Base-by-base conservation (phyloP, 371 early-diverging fungal genomes). In the Mycotypha africana region DNA sequence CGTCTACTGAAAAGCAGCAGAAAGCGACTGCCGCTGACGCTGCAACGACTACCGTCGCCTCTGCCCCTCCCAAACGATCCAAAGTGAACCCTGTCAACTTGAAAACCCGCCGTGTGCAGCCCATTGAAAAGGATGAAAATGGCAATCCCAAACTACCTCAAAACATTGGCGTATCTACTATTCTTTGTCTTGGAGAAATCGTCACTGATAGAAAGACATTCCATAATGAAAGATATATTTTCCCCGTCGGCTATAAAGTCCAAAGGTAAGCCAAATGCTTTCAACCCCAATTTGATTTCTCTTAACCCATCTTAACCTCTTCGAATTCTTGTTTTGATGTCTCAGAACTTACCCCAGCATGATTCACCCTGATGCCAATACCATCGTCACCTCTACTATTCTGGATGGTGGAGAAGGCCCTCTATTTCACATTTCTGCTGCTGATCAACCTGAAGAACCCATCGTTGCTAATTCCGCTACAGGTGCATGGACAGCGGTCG, bases 161-260 rank as follows among this genome's bases (percentile, higher is more conserved):
- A 35, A 78, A 83, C 40, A 74, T 90, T 16, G 95, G 93, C 11
- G 82, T 89, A n/a, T 63, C 91, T 15, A 90, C 89, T 2, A 71
- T 95, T 19, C 54, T 79, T 12, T 59, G 42, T 43, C 71, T 91
- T 4, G 96, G 96, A 2, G 66, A 51, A 21, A 83, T 95, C 2
- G 81, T 86, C 1, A 73, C 66, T 46, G 88, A 89, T 25, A 78
- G 86, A 11, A 82, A 85, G 17, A 73, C 81, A 2, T 95, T 88
- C 63, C 95, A 95, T 51, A 90, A 84, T 41, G 88, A 91, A 42
- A 78, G 93, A 5, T 93, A 95, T 49, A 92, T 95, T 17, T 95
- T 84, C 71, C 91, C 96, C 9, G 84, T 92, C 0, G 95, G 96
- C 2, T 94, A 89, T 58, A 81, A 68, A 6, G 72, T 79, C 5